Conservation (phyloP, 2,329 filamentous ascomycete genomes). For the Talaromyces piceae region DNA sequence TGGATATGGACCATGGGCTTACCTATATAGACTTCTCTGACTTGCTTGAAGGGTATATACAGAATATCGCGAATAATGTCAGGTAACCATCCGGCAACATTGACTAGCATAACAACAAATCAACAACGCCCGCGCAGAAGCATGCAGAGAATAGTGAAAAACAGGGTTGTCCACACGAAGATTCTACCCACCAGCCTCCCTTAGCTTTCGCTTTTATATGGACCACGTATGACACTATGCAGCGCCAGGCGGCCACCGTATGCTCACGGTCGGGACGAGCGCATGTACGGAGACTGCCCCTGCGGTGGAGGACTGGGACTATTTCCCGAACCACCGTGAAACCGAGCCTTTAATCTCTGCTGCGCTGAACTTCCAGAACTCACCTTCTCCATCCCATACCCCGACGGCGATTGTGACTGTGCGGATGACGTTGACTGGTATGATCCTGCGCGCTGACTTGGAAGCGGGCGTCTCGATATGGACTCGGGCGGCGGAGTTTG, state of each 20-base stretch:
- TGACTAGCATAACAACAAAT: not conserved
- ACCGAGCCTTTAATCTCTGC: slow-evolving; percentile 70
- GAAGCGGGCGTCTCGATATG: slow-evolving; percentile 51
- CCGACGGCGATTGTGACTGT: slow-evolving; percentile 23
- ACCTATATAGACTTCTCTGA: not conserved
- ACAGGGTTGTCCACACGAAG: not conserved
- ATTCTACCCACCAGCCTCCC: slow-evolving; percentile 3
- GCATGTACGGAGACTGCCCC: slow-evolving; percentile 7
- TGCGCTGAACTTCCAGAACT: slow-evolving; percentile 54
- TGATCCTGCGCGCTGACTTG: slow-evolving; percentile 66
- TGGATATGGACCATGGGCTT: not conserved
- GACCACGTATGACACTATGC: not conserved
- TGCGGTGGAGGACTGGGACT: slow-evolving; percentile 21
- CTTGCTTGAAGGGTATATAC: not conserved
- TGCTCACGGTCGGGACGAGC: not conserved
- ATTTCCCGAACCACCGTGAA: slow-evolving; percentile 57
- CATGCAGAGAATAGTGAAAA: not conserved
- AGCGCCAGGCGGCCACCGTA: not conserved
- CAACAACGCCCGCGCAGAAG: not conserved
- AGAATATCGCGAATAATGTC: not conserved
- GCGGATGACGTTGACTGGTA: slow-evolving; percentile 53
- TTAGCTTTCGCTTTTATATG: not conserved
- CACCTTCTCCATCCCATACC: slow-evolving; percentile 32
- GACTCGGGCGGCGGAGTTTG: slow-evolving; percentile 19
- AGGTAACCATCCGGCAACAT: not conserved